These are phyloP conservation scores for Plasmodium billcollinsi DNA, from an alignment of 169 alveolate genomes.

Conservation along the genomic window DNA sequence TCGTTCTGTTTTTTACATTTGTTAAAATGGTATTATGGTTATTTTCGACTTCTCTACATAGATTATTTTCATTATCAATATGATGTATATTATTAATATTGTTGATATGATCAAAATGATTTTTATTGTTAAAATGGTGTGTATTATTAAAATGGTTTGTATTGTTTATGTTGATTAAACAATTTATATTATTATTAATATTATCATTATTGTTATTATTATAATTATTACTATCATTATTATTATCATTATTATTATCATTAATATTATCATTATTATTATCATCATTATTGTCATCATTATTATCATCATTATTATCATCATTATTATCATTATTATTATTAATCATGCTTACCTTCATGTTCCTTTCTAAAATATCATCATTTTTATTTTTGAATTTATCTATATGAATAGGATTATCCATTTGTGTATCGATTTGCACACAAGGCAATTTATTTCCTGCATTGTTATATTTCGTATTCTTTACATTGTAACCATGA, in stretches of 20 bases:
- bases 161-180: background rate
- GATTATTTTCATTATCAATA: slow-evolving; percentile 5
- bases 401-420: too few relatives aligned
- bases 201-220: background rate
- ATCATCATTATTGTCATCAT: background rate
- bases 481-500: too few relatives aligned
- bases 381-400: too few relatives aligned
- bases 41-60: background rate
- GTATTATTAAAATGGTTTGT: background rate
- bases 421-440: too few relatives aligned
- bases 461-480: too few relatives aligned
- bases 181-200: background rate
- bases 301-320: background rate
- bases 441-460: too few relatives aligned
- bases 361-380: too few relatives aligned
- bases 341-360: background rate
- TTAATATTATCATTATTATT: background rate
- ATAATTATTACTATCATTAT: background rate
- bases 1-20: background rate
- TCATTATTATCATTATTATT: background rate
- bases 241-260: background rate
- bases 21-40: background rate
- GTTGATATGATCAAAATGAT: background rate
- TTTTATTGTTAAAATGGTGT: background rate
- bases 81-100: background rate